phyloP scores from a whole-genome alignment of 176 grass and related monocot species.

The Saccharum officinarum region DNA sequence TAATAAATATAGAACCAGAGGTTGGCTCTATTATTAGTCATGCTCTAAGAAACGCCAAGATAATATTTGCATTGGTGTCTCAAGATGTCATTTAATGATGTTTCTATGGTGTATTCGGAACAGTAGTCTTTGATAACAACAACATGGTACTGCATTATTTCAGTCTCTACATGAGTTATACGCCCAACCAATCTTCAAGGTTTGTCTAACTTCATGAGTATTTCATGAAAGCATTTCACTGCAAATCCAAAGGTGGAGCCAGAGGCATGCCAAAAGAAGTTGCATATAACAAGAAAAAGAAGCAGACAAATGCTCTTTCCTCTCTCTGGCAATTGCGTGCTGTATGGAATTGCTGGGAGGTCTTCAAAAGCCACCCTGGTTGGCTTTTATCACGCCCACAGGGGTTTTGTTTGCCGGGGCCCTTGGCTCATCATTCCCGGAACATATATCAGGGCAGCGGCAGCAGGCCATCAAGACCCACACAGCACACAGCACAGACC shows the following conservation, averaged over 20 bases:
- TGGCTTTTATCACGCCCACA: conserved; percentile 49
- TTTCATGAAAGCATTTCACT: not conserved
- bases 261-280: not conserved
- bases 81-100: not conserved
- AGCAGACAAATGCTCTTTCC: conserved; percentile 5
- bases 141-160: not conserved
- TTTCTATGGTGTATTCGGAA: too few relatives aligned
- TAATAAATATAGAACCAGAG: too few relatives aligned
- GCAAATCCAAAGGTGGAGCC: not conserved
- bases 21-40: too few relatives aligned
- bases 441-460: conserved; percentile 52
- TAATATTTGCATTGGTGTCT: too few relatives aligned
- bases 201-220: not conserved
- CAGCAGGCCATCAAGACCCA: conserved; percentile 34
- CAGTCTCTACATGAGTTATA: not conserved
- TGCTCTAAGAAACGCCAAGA: too few relatives aligned
- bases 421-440: conserved; percentile 49
- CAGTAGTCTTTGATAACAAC: too few relatives aligned
- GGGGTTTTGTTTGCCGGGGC: not conserved
- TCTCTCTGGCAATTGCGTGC: conserved; percentile 38
- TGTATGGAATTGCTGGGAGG: conserved; percentile 32
- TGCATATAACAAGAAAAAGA: not conserved
- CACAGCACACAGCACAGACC: conserved; percentile 10
- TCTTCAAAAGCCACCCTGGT: conserved; percentile 44
- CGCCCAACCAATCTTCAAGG: not conserved